These are phyloP conservation scores for Zygosaccharomyces bailii DNA, from an alignment of 805 yeast genomes.

Conservation along the genomic window DNA sequence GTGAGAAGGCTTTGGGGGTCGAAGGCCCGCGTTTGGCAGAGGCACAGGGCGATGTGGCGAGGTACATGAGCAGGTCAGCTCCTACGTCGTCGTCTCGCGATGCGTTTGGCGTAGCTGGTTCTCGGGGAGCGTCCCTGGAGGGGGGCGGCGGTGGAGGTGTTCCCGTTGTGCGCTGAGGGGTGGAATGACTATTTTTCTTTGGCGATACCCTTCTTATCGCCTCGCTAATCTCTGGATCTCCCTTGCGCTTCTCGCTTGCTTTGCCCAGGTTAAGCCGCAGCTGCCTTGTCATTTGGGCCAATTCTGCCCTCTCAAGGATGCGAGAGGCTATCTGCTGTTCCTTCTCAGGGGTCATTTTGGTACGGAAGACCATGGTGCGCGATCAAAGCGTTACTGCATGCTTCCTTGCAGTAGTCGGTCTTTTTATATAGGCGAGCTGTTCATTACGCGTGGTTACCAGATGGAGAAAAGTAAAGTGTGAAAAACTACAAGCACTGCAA, in stretches of 20 bases:
- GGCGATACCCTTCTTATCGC: conserved; percentile 18
- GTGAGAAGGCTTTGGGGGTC: conserved; percentile 5
- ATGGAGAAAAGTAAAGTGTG: conserved; percentile 5
- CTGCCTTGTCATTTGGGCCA: conserved; percentile 37
- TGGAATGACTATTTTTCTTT: conserved; percentile 8
- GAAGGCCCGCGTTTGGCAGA: conserved; percentile 6
- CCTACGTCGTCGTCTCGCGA: conserved; percentile 28
- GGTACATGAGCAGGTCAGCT: conserved; percentile 36
- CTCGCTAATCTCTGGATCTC: conserved; percentile 12
- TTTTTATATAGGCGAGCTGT: conserved; percentile 2
- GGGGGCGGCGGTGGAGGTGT: conserved; percentile 21
- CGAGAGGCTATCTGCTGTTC: conserved; percentile 34
- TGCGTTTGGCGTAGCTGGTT: conserved; percentile 17
- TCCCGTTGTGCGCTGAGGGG: conserved; percentile 3
- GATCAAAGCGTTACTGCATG: neutral
- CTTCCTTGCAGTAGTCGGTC: neutral
- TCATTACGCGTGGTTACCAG: conserved; percentile 7
- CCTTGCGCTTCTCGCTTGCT: conserved; percentile 13
- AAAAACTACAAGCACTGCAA: neutral
- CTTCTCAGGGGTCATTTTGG: conserved; percentile 26
- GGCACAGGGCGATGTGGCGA: conserved; percentile 37
- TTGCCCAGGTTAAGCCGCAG: conserved; percentile 33
- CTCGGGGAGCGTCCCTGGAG: conserved; percentile 8
- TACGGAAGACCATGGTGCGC: neutral
- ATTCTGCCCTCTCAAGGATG: conserved; percentile 35